These are phyloP conservation scores for Cocos nucifera DNA, from an alignment of 176 grass and related monocot species.

Conservation along the genomic window DNA sequence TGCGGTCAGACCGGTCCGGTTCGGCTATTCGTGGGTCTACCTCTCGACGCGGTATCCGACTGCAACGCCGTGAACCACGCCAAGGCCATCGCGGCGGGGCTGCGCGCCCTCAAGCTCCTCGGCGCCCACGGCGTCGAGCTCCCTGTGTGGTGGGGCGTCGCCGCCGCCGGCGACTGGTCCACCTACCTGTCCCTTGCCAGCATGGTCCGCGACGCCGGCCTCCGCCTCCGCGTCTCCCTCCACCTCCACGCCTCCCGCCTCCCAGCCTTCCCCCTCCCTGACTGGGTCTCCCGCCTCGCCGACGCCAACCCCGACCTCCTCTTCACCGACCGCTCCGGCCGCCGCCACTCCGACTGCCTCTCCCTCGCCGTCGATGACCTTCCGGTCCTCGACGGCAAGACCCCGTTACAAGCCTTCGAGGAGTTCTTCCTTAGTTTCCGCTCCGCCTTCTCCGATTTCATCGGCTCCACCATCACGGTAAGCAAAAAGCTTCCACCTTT, in stretches of 20 bases:
- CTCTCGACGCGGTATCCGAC: slow-evolving; percentile 47
- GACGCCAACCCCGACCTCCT: slow-evolving; percentile 49
- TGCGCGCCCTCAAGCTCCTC: slow-evolving; percentile 62
- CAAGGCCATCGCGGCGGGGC: slow-evolving; percentile 43
- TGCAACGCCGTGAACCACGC: slow-evolving; percentile 35
- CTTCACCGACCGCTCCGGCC: slow-evolving; percentile 47
- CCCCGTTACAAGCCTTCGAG: slow-evolving; percentile 60
- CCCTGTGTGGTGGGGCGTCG: slow-evolving; percentile 69
- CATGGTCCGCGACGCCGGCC: slow-evolving; percentile 61
- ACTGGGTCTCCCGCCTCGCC: slow-evolving; percentile 34
- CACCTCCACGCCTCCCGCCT: slow-evolving; percentile 25
- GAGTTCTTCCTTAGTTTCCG: slow-evolving; percentile 64
- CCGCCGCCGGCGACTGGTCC: slow-evolving; percentile 49
- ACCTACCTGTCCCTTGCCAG: slow-evolving; percentile 43
- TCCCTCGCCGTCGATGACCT: slow-evolving; percentile 78
- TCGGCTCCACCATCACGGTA: slow-evolving; percentile 66
- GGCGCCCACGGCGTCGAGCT: slow-evolving; percentile 79
- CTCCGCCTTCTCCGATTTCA: slow-evolving; percentile 40
- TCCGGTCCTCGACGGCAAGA: slow-evolving; percentile 47
- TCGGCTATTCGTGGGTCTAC: slow-evolving; percentile 64
- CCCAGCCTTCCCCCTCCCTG: slow-evolving; percentile 28
- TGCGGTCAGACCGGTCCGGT: slow-evolving; percentile 27
- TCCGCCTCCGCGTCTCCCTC: slow-evolving; percentile 60
- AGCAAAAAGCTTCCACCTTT: background rate
- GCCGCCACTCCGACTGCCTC: slow-evolving; percentile 41